These are phyloP conservation scores for Cladorrhinum sp. DNA, from an alignment of 2,329 filamentous ascomycete genomes.

Conservation along the genomic window DNA sequence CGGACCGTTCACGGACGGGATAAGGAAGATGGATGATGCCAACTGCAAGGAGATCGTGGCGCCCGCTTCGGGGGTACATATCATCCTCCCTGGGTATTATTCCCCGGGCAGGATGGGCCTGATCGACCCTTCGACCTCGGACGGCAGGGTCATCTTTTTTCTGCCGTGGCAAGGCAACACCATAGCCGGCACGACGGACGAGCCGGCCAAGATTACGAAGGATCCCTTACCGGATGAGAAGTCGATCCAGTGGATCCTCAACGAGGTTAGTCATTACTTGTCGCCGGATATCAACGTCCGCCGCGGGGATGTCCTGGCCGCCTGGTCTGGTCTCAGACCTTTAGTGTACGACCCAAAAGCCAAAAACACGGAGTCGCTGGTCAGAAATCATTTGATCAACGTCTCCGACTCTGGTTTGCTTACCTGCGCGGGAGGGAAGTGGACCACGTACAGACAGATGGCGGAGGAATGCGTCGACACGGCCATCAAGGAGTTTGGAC, in stretches of 20 bases:
- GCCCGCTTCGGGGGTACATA: slow-evolving; percentile 77
- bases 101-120: slow-evolving; percentile 78
- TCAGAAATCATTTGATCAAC: slow-evolving; percentile 77
- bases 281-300: slow-evolving; percentile 72
- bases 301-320: slow-evolving; percentile 71
- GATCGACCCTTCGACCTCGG: slow-evolving; percentile 76
- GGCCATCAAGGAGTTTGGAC: slow-evolving; percentile 63
- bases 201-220: slow-evolving; percentile 63
- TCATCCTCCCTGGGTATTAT: slow-evolving; percentile 76
- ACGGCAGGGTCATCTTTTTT: slow-evolving; percentile 86
- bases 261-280: slow-evolving; percentile 73
- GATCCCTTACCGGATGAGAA: slow-evolving; percentile 72
- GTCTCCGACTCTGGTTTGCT: slow-evolving; percentile 71
- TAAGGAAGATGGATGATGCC: slow-evolving; percentile 77
- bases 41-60: slow-evolving; percentile 69
- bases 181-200: slow-evolving; percentile 76
- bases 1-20: slow-evolving; percentile 75
- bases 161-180: slow-evolving; percentile 85
- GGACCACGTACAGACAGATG: slow-evolving; percentile 89
- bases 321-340: slow-evolving; percentile 76
- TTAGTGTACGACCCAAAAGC: slow-evolving; percentile 78
- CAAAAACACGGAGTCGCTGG: slow-evolving; percentile 77
- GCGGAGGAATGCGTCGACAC: slow-evolving; percentile 81
- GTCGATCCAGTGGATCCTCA: slow-evolving; percentile 79
- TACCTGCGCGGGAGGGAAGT: slow-evolving; percentile 80